Percentiles rank a stretch among this genome's conserved stretches.
These are phyloP conservation scores for Diphasiastrum complanatum DNA, from an alignment of 83 land plant genomes.

Conservation along the genomic window DNA sequence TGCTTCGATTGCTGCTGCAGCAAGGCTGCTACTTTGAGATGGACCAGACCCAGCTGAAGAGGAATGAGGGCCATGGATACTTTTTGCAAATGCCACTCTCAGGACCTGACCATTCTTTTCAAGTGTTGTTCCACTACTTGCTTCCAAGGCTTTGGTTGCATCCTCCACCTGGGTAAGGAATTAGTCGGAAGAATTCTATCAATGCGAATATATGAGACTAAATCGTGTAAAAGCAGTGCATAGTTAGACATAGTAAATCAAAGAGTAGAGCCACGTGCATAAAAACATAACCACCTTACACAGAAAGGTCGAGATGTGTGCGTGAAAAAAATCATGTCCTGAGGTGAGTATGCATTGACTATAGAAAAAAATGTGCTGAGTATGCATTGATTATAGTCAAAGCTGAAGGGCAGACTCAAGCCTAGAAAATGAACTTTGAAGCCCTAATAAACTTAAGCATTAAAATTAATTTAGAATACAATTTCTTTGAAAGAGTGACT, in stretches of 20 bases:
- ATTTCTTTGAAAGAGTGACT: too few species aligned
- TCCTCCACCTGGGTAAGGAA: slow-evolving; percentile 63
- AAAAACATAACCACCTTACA: too few species aligned
- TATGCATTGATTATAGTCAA: too few species aligned
- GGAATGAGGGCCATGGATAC: slow-evolving; percentile 66
- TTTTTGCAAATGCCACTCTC: slow-evolving; percentile 93
- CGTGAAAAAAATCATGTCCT: too few species aligned
- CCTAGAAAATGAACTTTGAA: too few species aligned
- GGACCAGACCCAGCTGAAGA: slow-evolving; percentile 31
- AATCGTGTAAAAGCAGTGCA: too few species aligned
- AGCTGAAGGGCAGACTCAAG: too few species aligned
- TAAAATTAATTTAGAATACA: background rate
- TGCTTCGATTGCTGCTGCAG: slow-evolving; percentile 98
- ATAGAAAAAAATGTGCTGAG: too few species aligned
- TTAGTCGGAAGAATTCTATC: background rate
- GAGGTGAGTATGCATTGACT: too few species aligned
- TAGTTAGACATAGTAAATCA: too few species aligned
- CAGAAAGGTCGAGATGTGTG: too few species aligned
- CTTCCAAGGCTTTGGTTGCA: slow-evolving; percentile 89
- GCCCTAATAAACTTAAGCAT: background rate
- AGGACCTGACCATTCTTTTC: slow-evolving; percentile 89
- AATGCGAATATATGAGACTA: background rate
- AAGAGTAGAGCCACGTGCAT: too few species aligned
- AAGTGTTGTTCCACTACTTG: slow-evolving; percentile 73
- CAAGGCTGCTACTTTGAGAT: slow-evolving; percentile 66